Base-by-base conservation (phyloP, 345 rosid genomes). In the Geranium rotundifolium region DNA sequence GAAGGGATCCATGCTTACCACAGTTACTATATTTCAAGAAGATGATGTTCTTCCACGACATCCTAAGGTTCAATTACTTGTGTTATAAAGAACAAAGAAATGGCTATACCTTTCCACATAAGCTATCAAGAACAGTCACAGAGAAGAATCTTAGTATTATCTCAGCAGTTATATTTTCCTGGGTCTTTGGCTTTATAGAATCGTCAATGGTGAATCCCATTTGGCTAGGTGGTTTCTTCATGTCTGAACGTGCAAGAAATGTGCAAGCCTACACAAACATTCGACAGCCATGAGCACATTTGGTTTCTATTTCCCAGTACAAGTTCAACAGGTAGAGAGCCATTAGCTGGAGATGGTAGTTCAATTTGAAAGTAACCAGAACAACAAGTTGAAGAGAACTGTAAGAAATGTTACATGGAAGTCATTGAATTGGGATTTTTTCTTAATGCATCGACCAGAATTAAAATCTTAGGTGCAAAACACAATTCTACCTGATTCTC, bases 201-300 rank as follows among this genome's bases (percentile, higher is more conserved):
- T 90, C 97, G 72, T 89, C 90, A 69, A 93, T 75, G 59, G 95
- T 74, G 66, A 81, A 90, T 46, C 96, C 97, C 72, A 90, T 62
- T 67, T 80, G 78, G 74, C 75, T 66, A 56, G 99, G 84, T 56
- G 99, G 99, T 71, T 77, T 90, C 74, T 81, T 93, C 60, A 82
- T 62, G 80, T 93, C 96, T 71, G 91, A 73, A 13, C 95, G 80
- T 16, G 97, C 99, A 75, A 93, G 90, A 79, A 93, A 93, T 66
- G 97, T 90, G 78, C 87, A 90, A 59, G 99, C 99, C 99, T 93
- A 70, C 69, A 81, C 72, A 65, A 64, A 63, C 37, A 6, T 7
- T 27, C 14, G 60, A 20, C 46, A 12, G 5, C 52, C 12, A 46
- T 46, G 52, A 46, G 27, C 27, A 46, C 16, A 46, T 46, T 46